Evolutionary conservation across 345 rosid genomes (phyloP).

Genomic region (Melaleuca quinquenervia): DNA sequence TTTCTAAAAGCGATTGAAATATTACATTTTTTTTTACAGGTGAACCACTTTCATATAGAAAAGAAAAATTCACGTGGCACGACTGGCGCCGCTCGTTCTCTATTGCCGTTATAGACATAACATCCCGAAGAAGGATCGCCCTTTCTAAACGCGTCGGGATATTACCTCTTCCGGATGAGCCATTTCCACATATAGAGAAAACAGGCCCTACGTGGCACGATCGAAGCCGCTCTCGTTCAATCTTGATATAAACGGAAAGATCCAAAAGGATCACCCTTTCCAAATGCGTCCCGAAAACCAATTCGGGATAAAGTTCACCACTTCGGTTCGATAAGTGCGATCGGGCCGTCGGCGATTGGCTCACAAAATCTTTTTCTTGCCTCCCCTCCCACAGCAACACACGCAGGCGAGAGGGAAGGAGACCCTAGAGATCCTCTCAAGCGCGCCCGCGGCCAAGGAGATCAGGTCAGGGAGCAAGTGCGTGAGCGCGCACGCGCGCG

Average conservation of each 20-base stretch:
- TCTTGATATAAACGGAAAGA: background rate
- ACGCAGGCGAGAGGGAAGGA: background rate
- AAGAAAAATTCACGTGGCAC: background rate
- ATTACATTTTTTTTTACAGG: too few relatives aligned
- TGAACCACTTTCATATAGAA: too few relatives aligned
- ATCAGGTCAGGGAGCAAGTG: background rate
- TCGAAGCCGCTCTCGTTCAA: background rate
- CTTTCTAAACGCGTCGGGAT: background rate
- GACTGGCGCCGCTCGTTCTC: background rate
- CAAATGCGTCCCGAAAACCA: background rate
- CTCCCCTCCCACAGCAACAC: fast-evolving
- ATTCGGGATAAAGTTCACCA: background rate
- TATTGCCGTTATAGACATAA: background rate
- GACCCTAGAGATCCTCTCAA: background rate
- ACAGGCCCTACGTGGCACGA: background rate
- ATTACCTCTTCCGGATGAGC: background rate
- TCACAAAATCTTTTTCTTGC: background rate
- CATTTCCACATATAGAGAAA: background rate
- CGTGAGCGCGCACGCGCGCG: background rate
- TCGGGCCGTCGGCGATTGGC: background rate
- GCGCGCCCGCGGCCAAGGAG: background rate
- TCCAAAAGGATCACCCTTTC: background rate
- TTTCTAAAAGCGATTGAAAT: too few relatives aligned
- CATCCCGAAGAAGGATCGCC: background rate
- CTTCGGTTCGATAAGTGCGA: background rate